These are phyloP conservation scores for Fusarium austroafricanum DNA, from an alignment of 2,329 filamentous ascomycete species.

Conservation along the genomic window DNA sequence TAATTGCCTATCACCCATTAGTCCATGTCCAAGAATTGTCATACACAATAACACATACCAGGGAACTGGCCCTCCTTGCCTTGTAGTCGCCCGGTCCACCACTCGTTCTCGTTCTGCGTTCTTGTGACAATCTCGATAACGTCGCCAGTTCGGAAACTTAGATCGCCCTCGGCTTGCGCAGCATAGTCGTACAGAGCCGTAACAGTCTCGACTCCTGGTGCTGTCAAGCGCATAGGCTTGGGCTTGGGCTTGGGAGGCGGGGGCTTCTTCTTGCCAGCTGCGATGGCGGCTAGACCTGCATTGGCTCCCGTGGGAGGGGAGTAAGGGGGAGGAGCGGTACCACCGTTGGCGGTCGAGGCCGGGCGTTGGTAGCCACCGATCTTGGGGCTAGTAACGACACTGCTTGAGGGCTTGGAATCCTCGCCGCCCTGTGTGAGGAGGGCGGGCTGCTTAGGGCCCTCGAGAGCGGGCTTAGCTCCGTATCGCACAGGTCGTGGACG, in stretches of 20 bases:
- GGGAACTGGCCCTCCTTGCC: constrained; percentile 93
- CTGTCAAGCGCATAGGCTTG: constrained; percentile 79
- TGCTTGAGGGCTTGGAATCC: constrained; percentile 43
- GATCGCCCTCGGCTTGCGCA: constrained; percentile 91
- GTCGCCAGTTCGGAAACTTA: constrained; percentile 90
- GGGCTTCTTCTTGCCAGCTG: constrained; percentile 72
- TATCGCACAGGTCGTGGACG: constrained; percentile 71
- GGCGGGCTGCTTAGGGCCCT: constrained; percentile 60
- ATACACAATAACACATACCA: constrained; percentile 67
- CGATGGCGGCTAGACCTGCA: constrained; percentile 59
- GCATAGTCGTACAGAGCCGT: constrained; percentile 97
- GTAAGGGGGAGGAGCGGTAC: constrained; percentile 79
- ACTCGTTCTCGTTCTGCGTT: constrained; percentile 94
- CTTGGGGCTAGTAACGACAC: constrained; percentile 44
- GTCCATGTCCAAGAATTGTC: constrained; percentile 4
- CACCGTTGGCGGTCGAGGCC: constrained; percentile 56
- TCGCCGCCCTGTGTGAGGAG: constrained; percentile 66
- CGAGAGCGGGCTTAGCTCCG: constrained; percentile 65
- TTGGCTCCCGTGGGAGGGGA: constrained; percentile 59
- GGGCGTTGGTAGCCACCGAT: constrained; percentile 51
- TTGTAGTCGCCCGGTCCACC: constrained; percentile 89
- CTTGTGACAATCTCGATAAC: constrained; percentile 87
- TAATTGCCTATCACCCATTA: constrained; percentile 60
- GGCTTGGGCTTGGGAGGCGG: constrained; percentile 75
- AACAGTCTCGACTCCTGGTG: constrained; percentile 77